These are phyloP conservation scores for Nicotiana rustica DNA, from an alignment of 305 asterid genomes.

Conservation along the genomic window DNA sequence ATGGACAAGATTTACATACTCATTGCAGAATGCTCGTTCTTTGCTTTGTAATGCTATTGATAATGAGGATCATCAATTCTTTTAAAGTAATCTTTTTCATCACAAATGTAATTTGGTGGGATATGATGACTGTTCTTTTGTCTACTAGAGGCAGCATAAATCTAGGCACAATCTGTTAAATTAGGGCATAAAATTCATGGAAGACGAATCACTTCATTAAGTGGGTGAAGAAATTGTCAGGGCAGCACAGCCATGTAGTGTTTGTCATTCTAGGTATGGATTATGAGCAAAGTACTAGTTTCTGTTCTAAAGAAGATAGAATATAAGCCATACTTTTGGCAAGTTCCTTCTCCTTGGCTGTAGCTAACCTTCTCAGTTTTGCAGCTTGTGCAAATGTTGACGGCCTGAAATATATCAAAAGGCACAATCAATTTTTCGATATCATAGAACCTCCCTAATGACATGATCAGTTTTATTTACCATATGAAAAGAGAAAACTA, in stretches of 20 bases:
- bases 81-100: no score
- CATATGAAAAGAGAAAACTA: background rate
- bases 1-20: background rate
- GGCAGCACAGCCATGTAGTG: conserved; percentile 16
- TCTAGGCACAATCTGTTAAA: conserved; percentile 4
- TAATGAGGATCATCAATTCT: background rate
- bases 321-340: conserved; percentile 62
- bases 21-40: background rate
- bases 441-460: background rate
- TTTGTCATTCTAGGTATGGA: background rate
- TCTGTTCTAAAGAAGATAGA: background rate
- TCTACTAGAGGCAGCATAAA: background rate
- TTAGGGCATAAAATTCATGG: background rate
- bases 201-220: conserved; percentile 5
- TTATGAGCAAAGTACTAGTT: background rate
- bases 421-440: conserved; percentile 22
- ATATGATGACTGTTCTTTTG: conserved; percentile 4
- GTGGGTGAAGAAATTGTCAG: conserved; percentile 3
- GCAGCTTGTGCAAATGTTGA: conserved; percentile 99
- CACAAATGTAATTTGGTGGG: conserved; percentile 10
- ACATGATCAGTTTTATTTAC: background rate
- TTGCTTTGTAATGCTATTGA: conserved; percentile 2
- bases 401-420: conserved; percentile 67
- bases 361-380: conserved; percentile 79
- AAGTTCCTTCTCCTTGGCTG: conserved; percentile 93